Evolutionary conservation across 2,329 filamentous ascomycete genomes (phyloP).

Genomic region (Colletotrichum sp.): DNA sequence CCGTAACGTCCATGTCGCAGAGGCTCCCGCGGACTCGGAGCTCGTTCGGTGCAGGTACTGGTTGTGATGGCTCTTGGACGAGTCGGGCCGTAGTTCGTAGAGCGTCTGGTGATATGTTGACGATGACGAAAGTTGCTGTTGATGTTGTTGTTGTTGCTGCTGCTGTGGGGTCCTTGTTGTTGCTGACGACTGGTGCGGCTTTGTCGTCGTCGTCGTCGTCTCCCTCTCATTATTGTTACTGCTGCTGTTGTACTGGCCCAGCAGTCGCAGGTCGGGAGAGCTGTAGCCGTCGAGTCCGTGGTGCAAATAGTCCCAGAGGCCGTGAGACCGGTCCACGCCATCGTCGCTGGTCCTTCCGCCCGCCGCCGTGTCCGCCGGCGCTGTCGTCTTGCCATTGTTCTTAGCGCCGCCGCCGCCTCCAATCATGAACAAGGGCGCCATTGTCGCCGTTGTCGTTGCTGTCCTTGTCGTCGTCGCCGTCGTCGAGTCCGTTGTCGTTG

Average conservation of each 20-base stretch:
- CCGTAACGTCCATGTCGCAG: background rate
- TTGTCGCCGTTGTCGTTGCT: background rate
- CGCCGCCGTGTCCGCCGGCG: background rate
- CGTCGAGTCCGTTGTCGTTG: background rate
- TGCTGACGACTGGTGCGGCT: background rate
- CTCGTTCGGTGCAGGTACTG: background rate
- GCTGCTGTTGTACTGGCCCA: background rate
- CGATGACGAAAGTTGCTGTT: background rate
- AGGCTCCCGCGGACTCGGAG: background rate
- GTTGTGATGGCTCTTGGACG: background rate
- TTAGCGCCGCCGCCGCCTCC: background rate
- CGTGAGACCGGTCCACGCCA: constrained; percentile 11
- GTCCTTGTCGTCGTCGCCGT: background rate
- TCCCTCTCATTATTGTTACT: background rate
- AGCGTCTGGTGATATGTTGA: constrained; percentile 3
- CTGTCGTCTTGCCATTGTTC: background rate
- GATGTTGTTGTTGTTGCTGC: background rate
- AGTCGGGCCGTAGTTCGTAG: constrained; percentile 5
- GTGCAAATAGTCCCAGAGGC: constrained; percentile 17
- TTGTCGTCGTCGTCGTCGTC: background rate
- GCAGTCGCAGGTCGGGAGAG: constrained; percentile 4
- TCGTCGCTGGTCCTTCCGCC: constrained; percentile 4
- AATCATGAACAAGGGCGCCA: constrained; percentile 9
- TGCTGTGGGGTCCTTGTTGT: background rate
- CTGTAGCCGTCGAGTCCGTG: constrained; percentile 19